Base-by-base conservation (phyloP, 2,329 filamentous ascomycete species). In the Drechslerella dactyloides region DNA sequence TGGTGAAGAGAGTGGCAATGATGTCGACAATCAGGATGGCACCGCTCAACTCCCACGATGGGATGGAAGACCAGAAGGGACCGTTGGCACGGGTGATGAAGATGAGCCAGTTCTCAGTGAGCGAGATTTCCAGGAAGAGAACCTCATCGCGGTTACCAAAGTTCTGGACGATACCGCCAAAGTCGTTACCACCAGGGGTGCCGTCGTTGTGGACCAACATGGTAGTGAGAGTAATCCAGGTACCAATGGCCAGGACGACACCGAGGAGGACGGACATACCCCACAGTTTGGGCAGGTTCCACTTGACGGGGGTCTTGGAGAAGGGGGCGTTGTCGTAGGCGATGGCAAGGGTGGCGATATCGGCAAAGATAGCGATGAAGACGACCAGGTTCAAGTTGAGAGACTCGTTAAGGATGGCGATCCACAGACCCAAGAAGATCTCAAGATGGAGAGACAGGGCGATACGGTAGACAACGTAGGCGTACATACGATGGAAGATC, bases 401-500 rank as follows among this genome's bases (percentile, higher is more conserved):
- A 72, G 87, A 90, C 73, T 86, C 84, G 84, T 96, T 94, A 77
- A 93, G 84, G 76, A 93, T 93, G 77, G 89, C 90, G 77, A 96
- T 94, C 91, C 91, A 96, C 69, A 96, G 86, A 80, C 91, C 91
- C 56, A 96, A 85, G 85, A 92, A 96, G 79, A 96, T 90, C 82
- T 94, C 91, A 78, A 96, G 85, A 80, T 96, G 92, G 75, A 96
- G 87, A 15, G 91, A 96, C 78, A 96, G 83, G 54, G 92, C 91
- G 78, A 96, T 96, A 85, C 92, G 90, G 84, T 96, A 96, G 78
- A 96, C 90, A 75, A 96, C 90, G 83, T 96, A 96, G 70, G 91
- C 90, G 82, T 96, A 94, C 91, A 96, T 96, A 78, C 92, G 90
- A 83, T 96, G 91, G 85, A 96, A 96, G 80, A 96, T 96, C 81